Base-by-base conservation (phyloP, 2,329 filamentous ascomycete species). In the Drechmeria coniospora region DNA sequence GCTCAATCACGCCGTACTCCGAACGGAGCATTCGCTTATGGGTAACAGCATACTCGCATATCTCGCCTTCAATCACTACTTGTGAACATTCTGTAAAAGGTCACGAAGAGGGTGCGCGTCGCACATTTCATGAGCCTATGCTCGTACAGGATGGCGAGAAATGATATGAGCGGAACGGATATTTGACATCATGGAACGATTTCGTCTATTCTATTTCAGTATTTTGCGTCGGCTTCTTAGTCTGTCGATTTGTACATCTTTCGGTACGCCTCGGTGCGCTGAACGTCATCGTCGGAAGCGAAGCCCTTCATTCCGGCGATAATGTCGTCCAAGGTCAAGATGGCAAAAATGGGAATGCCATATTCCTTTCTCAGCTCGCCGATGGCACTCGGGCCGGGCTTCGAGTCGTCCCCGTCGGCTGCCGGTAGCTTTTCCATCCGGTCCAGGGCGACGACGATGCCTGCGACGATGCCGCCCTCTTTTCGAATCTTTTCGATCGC, bases 391-490 rank as follows among this genome's bases (percentile, higher is more conserved):
- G 70, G 70, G 42, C 75, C 70, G 16, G 70, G 68, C 53, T 69
- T 70, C 25, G 65, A 68, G 42, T 82, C 78, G 36, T 82, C 79
- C 15, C 63, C 65, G 27, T 66, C 61, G n/a, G 60, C 49, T 2
- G 63, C 57, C 6, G 75, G 77, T 32, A 83, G 68, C 59, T 79
- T 86, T 66, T 92, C 82, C 64, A 78, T 78, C 33, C 87, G 69
- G 55, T 94, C 83, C 39, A 94, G 65, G 4, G 86, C 80, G 18
- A 98, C 79, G 13, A 94, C 69, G 32, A 95, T 86, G 17, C 84
- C 87, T 4, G 79, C 79, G 14, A 95, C 73, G 27, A 68, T 71
- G 2, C 87, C 90, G 3, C 87, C 90, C 50, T 92, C 79, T 42
- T 72, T 72, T 43, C 74, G 68, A 49, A 95, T 93, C 53, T 93